These are phyloP conservation scores for Naganishia liquefaciens DNA, from an alignment of 1,284 basidiomycete genomes.

Conservation along the genomic window DNA sequence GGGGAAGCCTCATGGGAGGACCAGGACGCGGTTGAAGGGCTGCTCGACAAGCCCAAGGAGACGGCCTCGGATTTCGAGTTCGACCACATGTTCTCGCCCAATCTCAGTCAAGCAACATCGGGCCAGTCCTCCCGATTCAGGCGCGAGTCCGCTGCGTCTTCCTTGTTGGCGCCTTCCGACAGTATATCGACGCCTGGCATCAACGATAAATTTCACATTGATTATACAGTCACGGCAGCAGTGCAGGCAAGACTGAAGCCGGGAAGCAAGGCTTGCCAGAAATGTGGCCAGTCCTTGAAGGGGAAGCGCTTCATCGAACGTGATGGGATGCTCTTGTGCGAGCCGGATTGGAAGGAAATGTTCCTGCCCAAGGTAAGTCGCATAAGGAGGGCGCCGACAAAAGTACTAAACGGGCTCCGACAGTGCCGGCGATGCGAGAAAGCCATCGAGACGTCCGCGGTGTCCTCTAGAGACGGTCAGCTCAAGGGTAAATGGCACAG, in stretches of 20 bases:
- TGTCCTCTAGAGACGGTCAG: slow-evolving; percentile 86
- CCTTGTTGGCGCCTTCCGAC: slow-evolving; percentile 29
- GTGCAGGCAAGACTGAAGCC: slow-evolving; percentile 11
- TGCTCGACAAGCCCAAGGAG: slow-evolving; percentile 56
- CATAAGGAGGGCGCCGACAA: slow-evolving; percentile 7
- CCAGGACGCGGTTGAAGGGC: slow-evolving; percentile 55
- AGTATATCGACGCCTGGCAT: slow-evolving; percentile 26
- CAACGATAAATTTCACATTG: slow-evolving; percentile 11
- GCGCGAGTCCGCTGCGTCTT: slow-evolving; percentile 21
- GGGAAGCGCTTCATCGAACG: slow-evolving; percentile 74
- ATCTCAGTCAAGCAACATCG: slow-evolving; percentile 8
- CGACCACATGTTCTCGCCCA: slow-evolving; percentile 9
- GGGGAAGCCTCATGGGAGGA: slow-evolving; percentile 1
- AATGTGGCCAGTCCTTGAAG: slow-evolving; percentile 68
- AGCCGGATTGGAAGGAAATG: slow-evolving; percentile 88
- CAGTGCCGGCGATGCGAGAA: slow-evolving; percentile 79
- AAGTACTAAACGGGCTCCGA: slow-evolving; percentile 4
- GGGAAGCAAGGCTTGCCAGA: slow-evolving; percentile 58
- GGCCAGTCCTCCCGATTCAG: slow-evolving; percentile 4
- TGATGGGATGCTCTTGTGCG: slow-evolving; percentile 72
- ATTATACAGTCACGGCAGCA: not conserved
- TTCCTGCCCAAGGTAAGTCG: slow-evolving; percentile 76
- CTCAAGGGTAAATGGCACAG: slow-evolving; percentile 89
- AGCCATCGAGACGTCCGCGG: slow-evolving; percentile 83
- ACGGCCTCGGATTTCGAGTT: slow-evolving; percentile 1